Conservation (phyloP, 768 basidiomycete genomes). For the Agrocybe chaxingu region DNA sequence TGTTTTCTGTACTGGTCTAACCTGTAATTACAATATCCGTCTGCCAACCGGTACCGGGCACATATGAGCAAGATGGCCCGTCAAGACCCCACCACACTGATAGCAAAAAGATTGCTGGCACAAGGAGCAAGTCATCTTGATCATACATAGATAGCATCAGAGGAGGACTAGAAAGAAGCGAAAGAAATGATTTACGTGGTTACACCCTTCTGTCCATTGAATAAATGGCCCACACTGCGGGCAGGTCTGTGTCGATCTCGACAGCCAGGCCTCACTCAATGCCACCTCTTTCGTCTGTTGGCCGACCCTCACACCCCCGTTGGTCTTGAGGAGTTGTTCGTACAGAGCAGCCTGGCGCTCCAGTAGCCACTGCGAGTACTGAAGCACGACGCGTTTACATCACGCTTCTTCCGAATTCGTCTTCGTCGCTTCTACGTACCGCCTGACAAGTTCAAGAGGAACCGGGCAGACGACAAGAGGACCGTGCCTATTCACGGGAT, state of each 20-base stretch:
- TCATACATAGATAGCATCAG: too few relatives aligned
- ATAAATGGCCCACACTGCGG: constrained; percentile 4
- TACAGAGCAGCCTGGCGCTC: neutral
- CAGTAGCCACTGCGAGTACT: neutral
- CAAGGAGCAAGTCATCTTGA: too few relatives aligned
- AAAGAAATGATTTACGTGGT: neutral
- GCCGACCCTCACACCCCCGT: neutral
- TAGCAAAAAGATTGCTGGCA: too few relatives aligned
- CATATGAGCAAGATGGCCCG: too few relatives aligned
- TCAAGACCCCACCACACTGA: too few relatives aligned
- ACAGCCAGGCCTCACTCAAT: neutral
- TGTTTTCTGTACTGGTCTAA: neutral
- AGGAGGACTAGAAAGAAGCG: neutral
- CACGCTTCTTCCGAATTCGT: neutral
- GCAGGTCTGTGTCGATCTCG: constrained; percentile 4
- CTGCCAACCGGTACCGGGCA: too few relatives aligned
- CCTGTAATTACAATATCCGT: too few relatives aligned
- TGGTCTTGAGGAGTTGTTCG: neutral
- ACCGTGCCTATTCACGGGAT: constrained; percentile 2
- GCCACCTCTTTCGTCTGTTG: neutral
- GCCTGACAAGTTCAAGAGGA: neutral
- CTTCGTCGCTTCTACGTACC: constrained; percentile 3
- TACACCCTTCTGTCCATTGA: constrained; percentile 3
- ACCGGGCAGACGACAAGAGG: neutral
- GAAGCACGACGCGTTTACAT: neutral